Conservation (phyloP, 2,329 filamentous ascomycete species). For the Cladosporium sphaerospermum region DNA sequence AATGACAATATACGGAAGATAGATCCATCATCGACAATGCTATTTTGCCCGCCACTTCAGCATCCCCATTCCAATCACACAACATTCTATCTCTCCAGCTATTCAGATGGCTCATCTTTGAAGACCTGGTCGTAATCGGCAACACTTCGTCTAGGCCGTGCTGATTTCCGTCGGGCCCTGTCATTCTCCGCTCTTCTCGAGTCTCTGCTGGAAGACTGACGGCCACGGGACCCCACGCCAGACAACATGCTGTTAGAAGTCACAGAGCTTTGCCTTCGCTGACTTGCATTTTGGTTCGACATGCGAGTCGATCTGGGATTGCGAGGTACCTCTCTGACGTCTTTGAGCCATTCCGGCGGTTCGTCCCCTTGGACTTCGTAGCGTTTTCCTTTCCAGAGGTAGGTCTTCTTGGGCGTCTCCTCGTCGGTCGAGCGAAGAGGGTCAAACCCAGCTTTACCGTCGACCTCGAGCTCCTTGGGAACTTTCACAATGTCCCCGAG, state of each 20-base stretch:
- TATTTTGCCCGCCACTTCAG: no score
- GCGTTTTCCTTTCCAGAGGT: conserved; percentile 2
- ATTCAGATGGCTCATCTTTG: no score
- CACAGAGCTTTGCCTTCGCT: neutral
- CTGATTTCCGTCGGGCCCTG: neutral
- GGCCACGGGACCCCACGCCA: neutral
- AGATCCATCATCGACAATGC: no score
- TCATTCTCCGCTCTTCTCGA: neutral
- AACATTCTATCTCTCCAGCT: no score
- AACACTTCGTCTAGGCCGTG: neutral
- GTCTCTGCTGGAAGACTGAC: neutral
- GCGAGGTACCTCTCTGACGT: neutral
- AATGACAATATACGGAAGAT: no score
- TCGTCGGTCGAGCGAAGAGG: neutral
- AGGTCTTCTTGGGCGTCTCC: neutral
- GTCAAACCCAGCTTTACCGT: conserved; percentile 9
- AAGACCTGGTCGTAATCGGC: neutral
- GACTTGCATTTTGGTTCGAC: neutral
- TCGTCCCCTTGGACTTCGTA: conserved; percentile 10
- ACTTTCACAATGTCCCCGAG: neutral
- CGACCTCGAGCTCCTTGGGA: conserved; percentile 4
- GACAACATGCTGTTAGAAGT: neutral
- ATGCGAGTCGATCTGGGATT: neutral
- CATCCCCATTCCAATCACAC: no score
- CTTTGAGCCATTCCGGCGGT: conserved; percentile 4